phyloP scores from a whole-genome alignment of 1,284 basidiomycete species.

The Paramarasmius palmivorus region DNA sequence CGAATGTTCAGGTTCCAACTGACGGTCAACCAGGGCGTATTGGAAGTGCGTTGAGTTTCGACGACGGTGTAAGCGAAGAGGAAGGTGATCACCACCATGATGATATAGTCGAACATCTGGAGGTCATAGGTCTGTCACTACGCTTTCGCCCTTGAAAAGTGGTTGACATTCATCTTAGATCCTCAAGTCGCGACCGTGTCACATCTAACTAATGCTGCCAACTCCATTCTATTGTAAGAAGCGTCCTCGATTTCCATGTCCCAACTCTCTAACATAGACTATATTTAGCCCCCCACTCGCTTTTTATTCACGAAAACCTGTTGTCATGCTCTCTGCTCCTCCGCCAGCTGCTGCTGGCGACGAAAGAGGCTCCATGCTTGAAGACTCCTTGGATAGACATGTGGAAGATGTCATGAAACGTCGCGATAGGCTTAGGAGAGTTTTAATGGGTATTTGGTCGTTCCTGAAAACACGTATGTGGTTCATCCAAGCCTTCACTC shows the following conservation, averaged over 20 bases:
- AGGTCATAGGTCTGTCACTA: conserved; percentile 64
- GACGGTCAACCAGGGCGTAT: conserved; percentile 27
- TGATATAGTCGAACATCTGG: conserved; percentile 75
- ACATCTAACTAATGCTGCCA: conserved; percentile 75
- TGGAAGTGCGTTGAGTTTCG: conserved; percentile 17
- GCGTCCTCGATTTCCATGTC: neutral
- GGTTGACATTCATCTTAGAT: conserved; percentile 41
- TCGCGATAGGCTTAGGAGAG: conserved; percentile 61
- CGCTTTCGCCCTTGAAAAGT: conserved; percentile 1
- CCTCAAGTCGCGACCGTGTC: conserved; percentile 72
- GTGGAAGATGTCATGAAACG: conserved; percentile 77
- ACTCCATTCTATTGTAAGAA: conserved; percentile 67
- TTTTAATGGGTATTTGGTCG: conserved; percentile 75
- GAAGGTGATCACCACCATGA: conserved; percentile 56
- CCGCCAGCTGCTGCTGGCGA: conserved; percentile 25
- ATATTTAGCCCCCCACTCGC: conserved; percentile 58
- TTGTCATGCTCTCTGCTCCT: conserved; percentile 54
- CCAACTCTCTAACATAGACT: conserved; percentile 9
- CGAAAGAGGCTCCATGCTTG: conserved; percentile 31
- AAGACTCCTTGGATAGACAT: conserved; percentile 75
- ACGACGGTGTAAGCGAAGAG: conserved; percentile 20
- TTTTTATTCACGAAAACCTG: conserved; percentile 70
- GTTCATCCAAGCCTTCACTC: neutral
- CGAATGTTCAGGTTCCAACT: conserved; percentile 27
- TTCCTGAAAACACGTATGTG: conserved; percentile 82